phyloP scores from a whole-genome alignment of 306 rosid species.

The Medicago ruthenica region DNA sequence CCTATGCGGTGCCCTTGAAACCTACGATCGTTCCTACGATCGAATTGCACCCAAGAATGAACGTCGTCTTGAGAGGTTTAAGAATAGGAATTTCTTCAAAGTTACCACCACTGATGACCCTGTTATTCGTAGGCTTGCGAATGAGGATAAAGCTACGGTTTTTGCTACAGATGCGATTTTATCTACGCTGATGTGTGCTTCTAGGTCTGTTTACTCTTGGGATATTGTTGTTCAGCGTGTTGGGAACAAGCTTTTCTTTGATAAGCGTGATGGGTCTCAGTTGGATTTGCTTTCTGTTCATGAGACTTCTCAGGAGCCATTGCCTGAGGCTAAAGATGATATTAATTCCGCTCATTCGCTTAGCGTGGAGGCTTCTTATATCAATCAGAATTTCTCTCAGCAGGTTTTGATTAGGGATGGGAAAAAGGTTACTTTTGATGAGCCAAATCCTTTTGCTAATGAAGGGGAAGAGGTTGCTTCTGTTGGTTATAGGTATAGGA shows the following conservation, averaged over 20 bases:
- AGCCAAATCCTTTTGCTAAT: slow-evolving; percentile 92
- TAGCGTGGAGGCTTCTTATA: slow-evolving; percentile 84
- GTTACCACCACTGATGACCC: slow-evolving; percentile 94
- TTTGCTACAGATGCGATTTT: slow-evolving; percentile 84
- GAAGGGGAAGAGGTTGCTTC: slow-evolving; percentile 97
- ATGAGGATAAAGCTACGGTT: slow-evolving; percentile 87
- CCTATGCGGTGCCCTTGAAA: slow-evolving; percentile 78
- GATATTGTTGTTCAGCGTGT: slow-evolving; percentile 89
- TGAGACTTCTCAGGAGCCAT: slow-evolving; percentile 94
- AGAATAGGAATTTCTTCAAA: slow-evolving; percentile 86
- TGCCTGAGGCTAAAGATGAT: slow-evolving; percentile 95
- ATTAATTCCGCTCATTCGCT: slow-evolving; percentile 84
- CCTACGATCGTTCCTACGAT: slow-evolving; percentile 75
- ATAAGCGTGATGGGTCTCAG: slow-evolving; percentile 91
- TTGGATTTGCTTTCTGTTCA: slow-evolving; percentile 89
- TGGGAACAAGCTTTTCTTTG: slow-evolving; percentile 90
- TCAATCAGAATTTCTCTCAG: slow-evolving; percentile 93
- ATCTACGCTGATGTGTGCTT: slow-evolving; percentile 86
- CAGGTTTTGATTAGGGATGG: slow-evolving; percentile 84
- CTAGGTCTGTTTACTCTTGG: slow-evolving; percentile 93
- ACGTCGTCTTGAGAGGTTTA: slow-evolving; percentile 82
- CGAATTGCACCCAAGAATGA: slow-evolving; percentile 84
- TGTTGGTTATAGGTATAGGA: slow-evolving; percentile 82
- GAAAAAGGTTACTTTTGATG: slow-evolving; percentile 77
- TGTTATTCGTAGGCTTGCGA: slow-evolving; percentile 79